A percentile compares a stretch with the other conserved stretches of the same genome.
Evolutionary conservation across 1,139 yeast genomes (phyloP).

Genomic region (Pichia sp.): DNA sequence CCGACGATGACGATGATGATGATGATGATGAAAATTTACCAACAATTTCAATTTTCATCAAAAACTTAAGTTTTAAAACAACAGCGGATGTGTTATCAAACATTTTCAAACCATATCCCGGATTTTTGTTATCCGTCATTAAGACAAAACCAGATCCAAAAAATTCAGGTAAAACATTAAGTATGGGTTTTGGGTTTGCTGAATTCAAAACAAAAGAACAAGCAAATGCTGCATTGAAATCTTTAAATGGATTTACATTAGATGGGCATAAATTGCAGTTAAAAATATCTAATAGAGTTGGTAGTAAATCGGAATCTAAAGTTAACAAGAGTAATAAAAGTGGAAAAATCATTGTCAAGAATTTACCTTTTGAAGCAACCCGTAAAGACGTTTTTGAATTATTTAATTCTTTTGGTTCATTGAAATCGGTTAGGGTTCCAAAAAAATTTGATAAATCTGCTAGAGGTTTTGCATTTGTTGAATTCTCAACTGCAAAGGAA

Average conservation of each 20-base stretch:
- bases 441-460: constrained; percentile 92
- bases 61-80: constrained; percentile 85
- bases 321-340: constrained; percentile 38
- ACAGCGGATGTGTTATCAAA: constrained; percentile 51
- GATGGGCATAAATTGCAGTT: constrained; percentile 89
- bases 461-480: constrained; percentile 97
- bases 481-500: constrained; percentile 79
- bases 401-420: constrained; percentile 89
- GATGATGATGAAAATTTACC: constrained; percentile 46
- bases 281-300: constrained; percentile 74
- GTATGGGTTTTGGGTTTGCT: constrained; percentile 98
- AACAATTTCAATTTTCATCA: constrained; percentile 80
- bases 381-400: constrained; percentile 86
- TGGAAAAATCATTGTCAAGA: constrained; percentile 85
- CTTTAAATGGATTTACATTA: constrained; percentile 70
- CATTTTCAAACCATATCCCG: constrained; percentile 64
- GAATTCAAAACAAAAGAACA: constrained; percentile 76
- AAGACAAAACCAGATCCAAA: constrained; percentile 88
- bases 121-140: constrained; percentile 76
- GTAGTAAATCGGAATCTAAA: constrained; percentile 22
- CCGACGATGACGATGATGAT: constrained; percentile 24
- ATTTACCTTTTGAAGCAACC: constrained; percentile 93
- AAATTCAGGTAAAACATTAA: constrained; percentile 52
- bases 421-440: constrained; percentile 93
- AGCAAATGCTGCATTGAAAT: constrained; percentile 68